phyloP scores from a whole-genome alignment of 768 basidiomycete genomes.

The Scleroderma bovista region DNA sequence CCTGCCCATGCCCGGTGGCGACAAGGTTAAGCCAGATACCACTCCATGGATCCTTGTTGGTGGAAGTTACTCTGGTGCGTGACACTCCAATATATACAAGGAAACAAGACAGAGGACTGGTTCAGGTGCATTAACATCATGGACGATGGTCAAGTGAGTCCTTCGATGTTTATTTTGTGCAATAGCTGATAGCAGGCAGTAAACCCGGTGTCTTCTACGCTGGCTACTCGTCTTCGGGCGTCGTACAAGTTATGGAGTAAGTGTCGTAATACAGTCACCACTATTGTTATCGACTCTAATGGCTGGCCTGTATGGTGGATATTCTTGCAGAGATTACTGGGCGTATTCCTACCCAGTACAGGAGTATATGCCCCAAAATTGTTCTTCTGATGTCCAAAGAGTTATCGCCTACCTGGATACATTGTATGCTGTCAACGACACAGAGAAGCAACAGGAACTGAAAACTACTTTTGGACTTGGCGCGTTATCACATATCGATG shows the following conservation, averaged over 20 bases:
- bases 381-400: constrained; percentile 64
- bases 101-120: not conserved
- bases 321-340: constrained; percentile 14
- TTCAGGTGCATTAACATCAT: constrained; percentile 45
- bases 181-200: constrained; percentile 11
- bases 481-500: constrained; percentile 54
- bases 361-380: constrained; percentile 63
- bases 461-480: constrained; percentile 58
- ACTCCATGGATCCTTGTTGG: constrained; percentile 40
- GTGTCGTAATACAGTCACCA: constrained; percentile 14
- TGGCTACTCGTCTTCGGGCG: constrained; percentile 41
- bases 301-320: not conserved
- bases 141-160: constrained; percentile 63
- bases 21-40: constrained; percentile 48
- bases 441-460: constrained; percentile 44
- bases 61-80: constrained; percentile 36
- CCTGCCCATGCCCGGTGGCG: constrained; percentile 63
- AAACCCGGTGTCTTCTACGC: constrained; percentile 37
- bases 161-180: not conserved
- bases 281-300: not conserved
- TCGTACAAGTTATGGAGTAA: constrained; percentile 41
- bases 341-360: constrained; percentile 69
- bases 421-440: constrained; percentile 43
- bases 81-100: not conserved
- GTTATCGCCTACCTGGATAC: constrained; percentile 58